Conservation (phyloP, 306 rosid genomes). For the Neltuma alba region DNA sequence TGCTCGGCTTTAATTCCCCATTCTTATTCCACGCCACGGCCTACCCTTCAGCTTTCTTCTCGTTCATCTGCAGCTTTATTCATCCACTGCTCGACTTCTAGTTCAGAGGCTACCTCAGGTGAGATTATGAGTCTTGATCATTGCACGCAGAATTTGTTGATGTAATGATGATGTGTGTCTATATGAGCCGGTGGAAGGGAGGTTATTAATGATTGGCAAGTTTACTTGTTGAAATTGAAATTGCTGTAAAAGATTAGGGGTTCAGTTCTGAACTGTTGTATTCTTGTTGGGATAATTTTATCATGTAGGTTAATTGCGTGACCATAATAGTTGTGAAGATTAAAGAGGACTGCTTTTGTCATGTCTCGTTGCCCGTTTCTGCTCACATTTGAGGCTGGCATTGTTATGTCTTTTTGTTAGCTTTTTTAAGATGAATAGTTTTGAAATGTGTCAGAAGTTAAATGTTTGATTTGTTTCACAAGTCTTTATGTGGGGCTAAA, state of each 20-base stretch:
- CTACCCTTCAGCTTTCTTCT: background rate
- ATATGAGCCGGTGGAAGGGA: too few species aligned
- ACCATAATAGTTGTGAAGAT: background rate
- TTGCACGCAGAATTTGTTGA: background rate
- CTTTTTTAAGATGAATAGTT: background rate
- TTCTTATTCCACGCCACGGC: background rate
- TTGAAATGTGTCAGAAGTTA: background rate
- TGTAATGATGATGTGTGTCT: background rate
- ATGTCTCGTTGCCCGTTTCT: background rate
- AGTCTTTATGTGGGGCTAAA: background rate
- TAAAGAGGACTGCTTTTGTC: background rate
- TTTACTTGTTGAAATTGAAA: background rate
- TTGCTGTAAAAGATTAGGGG: background rate
- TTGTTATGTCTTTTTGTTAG: background rate
- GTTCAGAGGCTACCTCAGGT: slow-evolving; percentile 41
- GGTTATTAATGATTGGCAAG: background rate
- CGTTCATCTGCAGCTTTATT: slow-evolving; percentile 6
- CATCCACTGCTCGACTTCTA: slow-evolving; percentile 40
- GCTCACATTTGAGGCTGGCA: background rate
- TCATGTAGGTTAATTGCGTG: background rate
- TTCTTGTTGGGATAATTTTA: background rate
- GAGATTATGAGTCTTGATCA: background rate
- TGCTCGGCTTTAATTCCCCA: background rate
- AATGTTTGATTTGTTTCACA: background rate
- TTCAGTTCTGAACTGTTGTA: background rate